Evolutionary conservation across 108 stramenopile species (phyloP).

Genomic region (Discostella stelligeroides): DNA sequence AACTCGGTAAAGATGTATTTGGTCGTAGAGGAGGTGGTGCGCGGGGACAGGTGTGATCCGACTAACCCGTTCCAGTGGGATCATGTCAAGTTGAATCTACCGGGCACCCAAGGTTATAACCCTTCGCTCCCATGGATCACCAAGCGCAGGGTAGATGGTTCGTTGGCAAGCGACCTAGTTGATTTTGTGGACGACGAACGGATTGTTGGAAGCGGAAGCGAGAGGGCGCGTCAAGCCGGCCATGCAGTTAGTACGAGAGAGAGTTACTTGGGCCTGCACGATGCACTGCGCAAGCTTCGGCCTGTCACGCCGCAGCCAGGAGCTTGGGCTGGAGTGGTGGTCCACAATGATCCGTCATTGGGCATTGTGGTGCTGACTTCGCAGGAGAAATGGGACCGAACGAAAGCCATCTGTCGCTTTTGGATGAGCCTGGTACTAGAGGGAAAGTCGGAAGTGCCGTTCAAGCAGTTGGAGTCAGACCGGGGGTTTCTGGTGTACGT

Average conservation of each 20-base stretch:
- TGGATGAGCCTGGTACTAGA: not conserved
- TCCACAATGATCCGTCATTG: not conserved
- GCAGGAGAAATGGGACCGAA: too few species aligned
- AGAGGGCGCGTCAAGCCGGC: conserved; percentile 4
- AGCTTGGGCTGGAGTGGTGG: too few species aligned
- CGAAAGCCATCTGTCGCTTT: not conserved
- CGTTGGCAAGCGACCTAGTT: not conserved
- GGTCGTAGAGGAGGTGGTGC: conserved; percentile 22
- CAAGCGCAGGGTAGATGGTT: too few species aligned
- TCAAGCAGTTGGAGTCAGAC: too few species aligned
- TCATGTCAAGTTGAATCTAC: conserved; percentile 27
- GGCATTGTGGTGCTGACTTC: conserved; percentile 25
- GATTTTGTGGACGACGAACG: conserved; percentile 47
- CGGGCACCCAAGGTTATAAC: conserved; percentile 9
- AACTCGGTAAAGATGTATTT: conserved; percentile 22
- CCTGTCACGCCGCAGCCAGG: not conserved
- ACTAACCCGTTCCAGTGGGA: conserved; percentile 38
- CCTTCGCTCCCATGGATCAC: conserved; percentile 39
- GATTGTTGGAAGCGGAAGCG: not conserved
- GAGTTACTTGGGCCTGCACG: too few species aligned
- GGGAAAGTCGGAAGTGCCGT: not conserved
- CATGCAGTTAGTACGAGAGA: conserved; percentile 12
- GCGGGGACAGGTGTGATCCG: conserved; percentile 17
- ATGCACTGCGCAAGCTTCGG: not conserved
- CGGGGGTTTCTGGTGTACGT: too few species aligned